A percentile compares a stretch with the other conserved stretches of the same genome.
Conservation (phyloP, 805 yeast genomes). For the Ogataea ganodermae region DNA sequence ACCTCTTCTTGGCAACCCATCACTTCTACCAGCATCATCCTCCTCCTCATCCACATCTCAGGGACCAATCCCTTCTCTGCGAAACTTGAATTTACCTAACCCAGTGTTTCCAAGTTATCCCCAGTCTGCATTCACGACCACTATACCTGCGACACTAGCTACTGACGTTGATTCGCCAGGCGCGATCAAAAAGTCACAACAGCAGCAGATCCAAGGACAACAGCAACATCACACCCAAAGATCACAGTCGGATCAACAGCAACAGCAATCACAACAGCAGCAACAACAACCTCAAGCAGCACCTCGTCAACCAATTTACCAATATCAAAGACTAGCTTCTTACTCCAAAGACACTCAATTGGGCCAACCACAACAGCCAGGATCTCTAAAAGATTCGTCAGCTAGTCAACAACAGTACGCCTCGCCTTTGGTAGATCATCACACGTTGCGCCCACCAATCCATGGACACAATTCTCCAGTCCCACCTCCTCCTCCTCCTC, state of each 20-base stretch:
- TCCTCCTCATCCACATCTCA: constrained; percentile 6
- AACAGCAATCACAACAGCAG: not conserved
- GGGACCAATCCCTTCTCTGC: constrained; percentile 18
- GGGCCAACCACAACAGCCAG: constrained; percentile 2
- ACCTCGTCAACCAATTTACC: not conserved
- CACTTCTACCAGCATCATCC: constrained; percentile 9
- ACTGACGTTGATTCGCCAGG: constrained; percentile 5
- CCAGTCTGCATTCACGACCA: not conserved
- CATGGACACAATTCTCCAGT: constrained; percentile 10
- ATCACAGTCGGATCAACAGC: not conserved
- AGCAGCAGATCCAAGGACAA: not conserved
- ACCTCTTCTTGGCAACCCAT: constrained; percentile 1
- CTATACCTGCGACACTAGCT: constrained; percentile 4
- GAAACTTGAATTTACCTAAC: constrained; percentile 18
- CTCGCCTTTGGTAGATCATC: constrained; percentile 9
- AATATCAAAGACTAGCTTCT: constrained; percentile 5
- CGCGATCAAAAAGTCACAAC: not conserved
- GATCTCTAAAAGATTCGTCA: constrained; percentile 6
- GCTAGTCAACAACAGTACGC: constrained; percentile 3
- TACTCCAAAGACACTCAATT: constrained; percentile 6
- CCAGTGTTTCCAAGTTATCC: constrained; percentile 17
- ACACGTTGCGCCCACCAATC: constrained; percentile 11
- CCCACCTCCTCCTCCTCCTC: constrained; percentile 10
- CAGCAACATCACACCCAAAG: not conserved
- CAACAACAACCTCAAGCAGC: not conserved